Base-by-base conservation (phyloP, 2,329 filamentous ascomycete genomes). In the Pezicula neosporulosa region DNA sequence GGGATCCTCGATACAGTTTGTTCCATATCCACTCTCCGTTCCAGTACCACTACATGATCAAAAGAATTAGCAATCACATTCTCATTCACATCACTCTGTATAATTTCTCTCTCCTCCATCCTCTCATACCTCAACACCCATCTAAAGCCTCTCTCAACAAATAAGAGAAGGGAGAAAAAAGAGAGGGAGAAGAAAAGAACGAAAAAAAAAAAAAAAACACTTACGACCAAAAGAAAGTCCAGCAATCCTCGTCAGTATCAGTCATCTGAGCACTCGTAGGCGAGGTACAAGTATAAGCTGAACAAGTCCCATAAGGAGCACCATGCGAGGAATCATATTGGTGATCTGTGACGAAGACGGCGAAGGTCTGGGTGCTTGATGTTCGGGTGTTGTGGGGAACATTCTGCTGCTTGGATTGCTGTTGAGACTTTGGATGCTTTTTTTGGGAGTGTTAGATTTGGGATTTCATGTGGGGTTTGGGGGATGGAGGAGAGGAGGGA, bases 231-330 rank as follows among this genome's bases (percentile, higher is more conserved):
- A 68, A 71, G 58, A 75, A 75, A 2, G 69, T 70, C 72, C 72
- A 75, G 57, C 61, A 72, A 53, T 72, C 70, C 16, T 66, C 57
- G 39, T 51, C 50, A n/a, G 64, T 8, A 44, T 24, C 59, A 35
- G 59, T 62, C 57, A 73, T 55, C 6, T 66, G 60, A 3, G 58
- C 54, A 9, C 50, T 59, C 0, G 63, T 64, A 0, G 71, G 69
- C 5, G 66, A 56, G 8, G 63, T 56, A 58, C 70, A 74, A 1
- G 69, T 72, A 57, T 73, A 75, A 1, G 71, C 70, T 24, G 55
- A 62, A 61, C 72, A 78, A 4, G 72, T 77, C 1, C 74, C 75
- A 58, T 77, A 77, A 2, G 74, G 74, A 3, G 67, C 69, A 21
- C 75, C 76, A 52, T 75, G 49, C 53, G 59, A 59, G 19, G 52